Percentiles rank a stretch among this genome's conserved stretches.
Evolutionary conservation across 148 eudicot genomes (phyloP).

Genomic region (Hydrangea macrophylla): DNA sequence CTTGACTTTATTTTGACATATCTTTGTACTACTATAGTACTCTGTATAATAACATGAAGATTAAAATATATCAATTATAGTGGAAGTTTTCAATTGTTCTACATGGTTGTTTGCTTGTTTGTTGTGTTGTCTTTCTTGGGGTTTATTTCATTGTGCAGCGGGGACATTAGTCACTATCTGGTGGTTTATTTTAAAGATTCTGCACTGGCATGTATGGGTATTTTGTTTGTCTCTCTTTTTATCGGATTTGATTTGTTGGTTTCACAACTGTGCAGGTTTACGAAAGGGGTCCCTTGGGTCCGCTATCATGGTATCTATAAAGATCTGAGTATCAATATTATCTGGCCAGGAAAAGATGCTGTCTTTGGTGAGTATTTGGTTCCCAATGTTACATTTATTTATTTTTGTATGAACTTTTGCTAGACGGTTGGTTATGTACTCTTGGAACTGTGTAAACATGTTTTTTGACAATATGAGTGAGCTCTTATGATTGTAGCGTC

Average conservation of each 20-base stretch:
- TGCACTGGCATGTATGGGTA: background rate
- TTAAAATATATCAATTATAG: background rate
- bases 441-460: background rate
- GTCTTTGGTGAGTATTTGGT: slow-evolving; percentile 53
- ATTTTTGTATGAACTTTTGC: background rate
- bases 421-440: background rate
- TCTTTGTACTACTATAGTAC: background rate
- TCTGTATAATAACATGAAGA: background rate
- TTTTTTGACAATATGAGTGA: background rate
- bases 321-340: slow-evolving; percentile 63
- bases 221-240: background rate
- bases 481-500: background rate
- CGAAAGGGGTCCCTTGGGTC: slow-evolving; percentile 93
- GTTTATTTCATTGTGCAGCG: background rate
- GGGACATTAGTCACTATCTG: background rate
- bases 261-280: slow-evolving; percentile 53
- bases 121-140: background rate
- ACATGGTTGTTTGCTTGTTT: background rate
- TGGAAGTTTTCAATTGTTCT: background rate
- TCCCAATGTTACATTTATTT: slow-evolving; percentile 2
- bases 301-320: slow-evolving; percentile 77
- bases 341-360: slow-evolving; percentile 91
- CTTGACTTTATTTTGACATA: background rate
- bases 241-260: background rate
- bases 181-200: background rate